A percentile compares a stretch with the other conserved stretches of the same genome.
Evolutionary conservation across 148 eudicot species (phyloP).

Genomic region (Salicornia ramosissima): DNA sequence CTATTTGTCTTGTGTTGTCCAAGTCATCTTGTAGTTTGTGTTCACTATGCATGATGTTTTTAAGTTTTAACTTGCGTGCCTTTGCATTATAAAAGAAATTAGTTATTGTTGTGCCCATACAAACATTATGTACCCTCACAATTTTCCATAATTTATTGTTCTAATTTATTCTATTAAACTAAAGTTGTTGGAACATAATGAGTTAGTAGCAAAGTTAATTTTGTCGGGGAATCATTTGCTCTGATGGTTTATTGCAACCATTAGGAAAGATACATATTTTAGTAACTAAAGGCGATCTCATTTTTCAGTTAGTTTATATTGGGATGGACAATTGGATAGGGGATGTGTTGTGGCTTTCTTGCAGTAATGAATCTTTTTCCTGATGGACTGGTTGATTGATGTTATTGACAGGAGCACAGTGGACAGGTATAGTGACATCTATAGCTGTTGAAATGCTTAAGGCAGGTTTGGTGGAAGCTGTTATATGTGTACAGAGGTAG

Average conservation of each 20-base stretch:
- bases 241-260: not conserved
- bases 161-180: too few species aligned
- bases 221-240: not conserved
- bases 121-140: not conserved
- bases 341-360: not conserved
- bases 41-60: not conserved
- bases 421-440: constrained; percentile 98
- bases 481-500: constrained; percentile 97
- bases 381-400: constrained; percentile 11
- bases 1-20: not conserved
- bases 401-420: constrained; percentile 68
- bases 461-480: constrained; percentile 89
- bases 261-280: not conserved
- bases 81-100: not conserved
- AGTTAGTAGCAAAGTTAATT: not conserved
- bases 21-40: not conserved
- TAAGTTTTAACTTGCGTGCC: not conserved
- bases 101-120: not conserved
- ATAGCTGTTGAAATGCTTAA: constrained; percentile 96
- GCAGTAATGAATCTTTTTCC: not conserved
- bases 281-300: not conserved
- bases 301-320: not conserved
- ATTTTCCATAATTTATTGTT: not conserved
- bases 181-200: not conserved
- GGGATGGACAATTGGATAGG: not conserved